phyloP scores from a whole-genome alignment of 495 filamentous ascomycete genomes.

The Stereocaulon alpinum region DNA sequence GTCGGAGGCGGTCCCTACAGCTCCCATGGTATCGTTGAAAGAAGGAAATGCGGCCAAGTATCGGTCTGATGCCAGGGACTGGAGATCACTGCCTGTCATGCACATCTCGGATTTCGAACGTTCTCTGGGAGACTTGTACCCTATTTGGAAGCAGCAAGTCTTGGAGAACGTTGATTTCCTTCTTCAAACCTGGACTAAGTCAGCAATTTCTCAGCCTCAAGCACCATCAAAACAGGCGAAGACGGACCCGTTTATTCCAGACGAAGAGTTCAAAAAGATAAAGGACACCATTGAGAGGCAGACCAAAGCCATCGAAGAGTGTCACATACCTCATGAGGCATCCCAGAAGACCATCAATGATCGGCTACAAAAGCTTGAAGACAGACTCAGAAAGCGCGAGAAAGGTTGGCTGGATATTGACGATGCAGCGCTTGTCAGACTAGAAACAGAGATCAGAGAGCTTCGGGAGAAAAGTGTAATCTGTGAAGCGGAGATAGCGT shows the following conservation, averaged over 20 bases:
- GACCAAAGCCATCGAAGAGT: neutral
- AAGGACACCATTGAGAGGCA: neutral
- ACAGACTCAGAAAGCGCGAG: neutral
- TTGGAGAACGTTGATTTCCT: neutral
- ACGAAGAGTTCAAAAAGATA: neutral
- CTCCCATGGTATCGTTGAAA: neutral
- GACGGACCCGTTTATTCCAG: neutral
- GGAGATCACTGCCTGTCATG: neutral
- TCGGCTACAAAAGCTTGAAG: neutral
- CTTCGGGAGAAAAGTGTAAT: neutral
- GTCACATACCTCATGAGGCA: neutral
- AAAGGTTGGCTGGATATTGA: constrained; percentile 7
- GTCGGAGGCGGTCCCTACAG: neutral
- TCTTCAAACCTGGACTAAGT: neutral
- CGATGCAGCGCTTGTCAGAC: neutral
- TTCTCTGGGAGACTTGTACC: neutral
- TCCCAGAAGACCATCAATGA: neutral
- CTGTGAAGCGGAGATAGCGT: neutral
- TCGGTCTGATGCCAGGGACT: neutral
- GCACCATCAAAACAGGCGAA: too few relatives aligned
- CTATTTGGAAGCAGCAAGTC: neutral
- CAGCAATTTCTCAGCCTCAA: too few relatives aligned
- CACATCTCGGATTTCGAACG: neutral
- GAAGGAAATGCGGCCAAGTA: neutral
- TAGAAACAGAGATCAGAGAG: neutral